phyloP scores from a whole-genome alignment of 164 flowering plant genomes.

The Magnolia sinica region DNA sequence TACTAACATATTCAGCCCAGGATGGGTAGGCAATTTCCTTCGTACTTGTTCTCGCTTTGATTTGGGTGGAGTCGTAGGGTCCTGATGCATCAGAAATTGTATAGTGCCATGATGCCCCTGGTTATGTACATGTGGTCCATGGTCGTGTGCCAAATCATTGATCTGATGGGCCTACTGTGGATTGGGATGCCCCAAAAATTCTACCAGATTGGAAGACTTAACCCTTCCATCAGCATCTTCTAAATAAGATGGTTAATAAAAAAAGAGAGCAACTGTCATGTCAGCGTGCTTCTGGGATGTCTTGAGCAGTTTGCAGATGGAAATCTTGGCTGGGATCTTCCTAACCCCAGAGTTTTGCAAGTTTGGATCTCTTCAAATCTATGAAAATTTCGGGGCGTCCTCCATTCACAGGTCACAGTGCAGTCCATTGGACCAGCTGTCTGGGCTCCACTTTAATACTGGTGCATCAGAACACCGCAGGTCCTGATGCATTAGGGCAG shows the following conservation, averaged over 20 bases:
- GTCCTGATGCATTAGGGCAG: neutral
- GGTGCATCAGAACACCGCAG: neutral
- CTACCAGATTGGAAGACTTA: neutral
- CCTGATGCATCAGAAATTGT: neutral
- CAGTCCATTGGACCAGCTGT: neutral
- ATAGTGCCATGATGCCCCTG: neutral
- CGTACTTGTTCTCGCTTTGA: neutral
- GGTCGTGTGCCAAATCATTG: neutral
- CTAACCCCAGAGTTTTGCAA: neutral
- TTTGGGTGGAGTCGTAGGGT: neutral
- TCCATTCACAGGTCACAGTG: neutral
- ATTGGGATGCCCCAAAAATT: neutral
- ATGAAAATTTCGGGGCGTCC: neutral
- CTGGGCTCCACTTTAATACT: neutral
- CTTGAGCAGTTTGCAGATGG: neutral
- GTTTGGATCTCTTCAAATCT: neutral
- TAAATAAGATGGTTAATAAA: neutral
- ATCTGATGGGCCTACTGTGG: neutral
- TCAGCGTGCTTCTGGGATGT: neutral
- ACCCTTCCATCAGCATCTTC: neutral
- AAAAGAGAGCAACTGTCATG: neutral
- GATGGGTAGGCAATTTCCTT: conserved; percentile 22
- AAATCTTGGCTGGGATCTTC: no score
- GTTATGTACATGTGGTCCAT: neutral
- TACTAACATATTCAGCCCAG: conserved; percentile 33